Base-by-base conservation (phyloP, 805 yeast species). In the Wickerhamomyces silvicola region DNA sequence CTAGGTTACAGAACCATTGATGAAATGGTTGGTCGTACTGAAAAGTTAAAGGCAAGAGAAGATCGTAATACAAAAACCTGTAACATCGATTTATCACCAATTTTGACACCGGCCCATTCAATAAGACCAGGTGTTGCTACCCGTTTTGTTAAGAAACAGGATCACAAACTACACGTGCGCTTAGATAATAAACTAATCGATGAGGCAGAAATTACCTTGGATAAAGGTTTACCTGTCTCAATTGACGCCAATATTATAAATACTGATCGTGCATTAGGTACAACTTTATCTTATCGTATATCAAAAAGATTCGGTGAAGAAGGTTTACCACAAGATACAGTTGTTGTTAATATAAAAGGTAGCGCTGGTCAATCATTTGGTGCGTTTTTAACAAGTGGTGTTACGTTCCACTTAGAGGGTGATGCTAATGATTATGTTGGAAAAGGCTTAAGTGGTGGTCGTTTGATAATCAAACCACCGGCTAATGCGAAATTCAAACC, bases 291-390 rank as follows among this genome's bases (percentile, higher is more conserved):
- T 3, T 92, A 90, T 68, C 75, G 97, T 53, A 81, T 90, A 30
- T 87, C 97, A 23, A 90, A 90, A 67, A 77, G 71, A 42, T 90
- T 86, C 56, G 98, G 98, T 43, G 96, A 88, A 52, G 67, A 75
- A 41, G 95, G 97, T 22, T 69, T 90, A 52, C 98, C 98, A 14
- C 90, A 85, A 50, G 97, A 92, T 60, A 92, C 97, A 12, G 81
- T 90, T 44, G 97, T 88, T 48, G 97, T 88, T 26, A 82, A 88
- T 55, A 75, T 84, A 36, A 71, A 69, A 53, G 98, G 98, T 43
- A 81, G 88, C 36, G 98, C 98, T 18, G 98, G 98, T 52, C 98
- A 90, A 66, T 87, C 97, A 3, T 90, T 92, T 55, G 98, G 98
- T 66, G 98, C 97, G 2, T 90, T 85, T 70, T 71, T 92, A 50